These are phyloP conservation scores for Ceratocystis cacaofunesta DNA, from an alignment of 2,329 filamentous ascomycete species.

Conservation along the genomic window DNA sequence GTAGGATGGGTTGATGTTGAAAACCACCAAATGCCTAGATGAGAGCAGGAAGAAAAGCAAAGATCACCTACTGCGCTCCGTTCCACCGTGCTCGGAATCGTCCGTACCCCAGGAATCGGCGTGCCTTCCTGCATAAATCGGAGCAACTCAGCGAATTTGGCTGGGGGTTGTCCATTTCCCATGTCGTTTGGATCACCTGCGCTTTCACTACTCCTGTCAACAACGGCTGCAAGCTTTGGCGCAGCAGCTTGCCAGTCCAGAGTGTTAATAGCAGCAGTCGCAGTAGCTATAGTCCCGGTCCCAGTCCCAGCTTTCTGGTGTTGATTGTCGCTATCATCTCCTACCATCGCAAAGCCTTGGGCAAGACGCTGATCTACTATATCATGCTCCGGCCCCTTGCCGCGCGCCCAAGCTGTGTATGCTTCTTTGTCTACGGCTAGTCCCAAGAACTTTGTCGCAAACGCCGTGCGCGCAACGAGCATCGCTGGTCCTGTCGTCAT, in stretches of 20 bases:
- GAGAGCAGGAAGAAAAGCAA: background rate
- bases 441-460: slow-evolving; percentile 39
- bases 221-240: slow-evolving; percentile 32
- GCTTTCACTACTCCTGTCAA: slow-evolving; percentile 26
- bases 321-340: background rate
- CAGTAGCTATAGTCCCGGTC: slow-evolving; percentile 7
- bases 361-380: slow-evolving; percentile 26
- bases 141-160: slow-evolving; percentile 62
- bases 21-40: background rate
- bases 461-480: slow-evolving; percentile 45
- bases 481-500: slow-evolving; percentile 28
- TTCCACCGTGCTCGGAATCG: slow-evolving; percentile 70
- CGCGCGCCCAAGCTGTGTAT: slow-evolving; percentile 50
- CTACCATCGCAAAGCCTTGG: slow-evolving; percentile 15
- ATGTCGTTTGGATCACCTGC: slow-evolving; percentile 11
- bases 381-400: slow-evolving; percentile 23
- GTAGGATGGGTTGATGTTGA: too few species aligned
- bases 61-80: slow-evolving; percentile 46
- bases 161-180: slow-evolving; percentile 22
- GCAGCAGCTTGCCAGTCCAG: slow-evolving; percentile 37
- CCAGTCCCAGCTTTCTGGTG: slow-evolving; percentile 6
- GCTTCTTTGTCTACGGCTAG: slow-evolving; percentile 47
- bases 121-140: slow-evolving; percentile 70
- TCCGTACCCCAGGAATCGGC: slow-evolving; percentile 71
- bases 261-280: background rate